Evolutionary conservation across 169 alveolate species (phyloP).

Genomic region (Plasmodium yoelii): DNA sequence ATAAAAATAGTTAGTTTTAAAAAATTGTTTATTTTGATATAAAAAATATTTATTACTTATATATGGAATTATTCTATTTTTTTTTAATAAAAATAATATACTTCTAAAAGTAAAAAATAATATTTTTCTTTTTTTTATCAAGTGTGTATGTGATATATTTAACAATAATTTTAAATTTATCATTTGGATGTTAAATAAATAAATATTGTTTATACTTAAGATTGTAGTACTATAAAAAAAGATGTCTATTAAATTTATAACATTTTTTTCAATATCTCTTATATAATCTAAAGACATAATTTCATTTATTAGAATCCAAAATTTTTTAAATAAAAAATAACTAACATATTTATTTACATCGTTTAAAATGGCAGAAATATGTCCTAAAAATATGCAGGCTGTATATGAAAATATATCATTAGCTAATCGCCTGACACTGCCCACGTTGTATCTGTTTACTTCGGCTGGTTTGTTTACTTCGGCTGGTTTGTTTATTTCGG

Average conservation of each 20-base stretch:
- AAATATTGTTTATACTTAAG: constrained; percentile 16
- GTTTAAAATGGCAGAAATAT: constrained; percentile 29
- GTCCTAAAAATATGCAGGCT: constrained; percentile 17
- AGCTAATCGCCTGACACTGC: not conserved
- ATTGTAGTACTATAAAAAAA: constrained; percentile 38
- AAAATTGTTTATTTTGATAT: not conserved
- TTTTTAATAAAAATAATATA: constrained; percentile 38
- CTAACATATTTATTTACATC: constrained; percentile 25
- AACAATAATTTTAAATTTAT: constrained; percentile 23
- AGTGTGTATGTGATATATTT: constrained; percentile 13
- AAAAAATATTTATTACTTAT: too few species aligned
- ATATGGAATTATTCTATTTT: constrained; percentile 8
- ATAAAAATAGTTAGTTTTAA: not conserved
- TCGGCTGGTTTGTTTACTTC: not conserved
- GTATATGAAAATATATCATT: constrained; percentile 9
- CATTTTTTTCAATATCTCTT: not conserved
- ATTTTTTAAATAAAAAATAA: constrained; percentile 42
- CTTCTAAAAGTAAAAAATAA: constrained; percentile 29
- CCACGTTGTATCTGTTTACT: not conserved
- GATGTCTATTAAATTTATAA: constrained; percentile 8
- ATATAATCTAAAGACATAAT: not conserved
- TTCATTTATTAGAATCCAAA: constrained; percentile 21
- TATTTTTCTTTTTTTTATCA: constrained; percentile 28
- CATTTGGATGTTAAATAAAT: constrained; percentile 28
- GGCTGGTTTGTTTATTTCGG: too few species aligned